Evolutionary conservation across 1,284 basidiomycete genomes (phyloP).

Genomic region (Ceratobasidium sp.): DNA sequence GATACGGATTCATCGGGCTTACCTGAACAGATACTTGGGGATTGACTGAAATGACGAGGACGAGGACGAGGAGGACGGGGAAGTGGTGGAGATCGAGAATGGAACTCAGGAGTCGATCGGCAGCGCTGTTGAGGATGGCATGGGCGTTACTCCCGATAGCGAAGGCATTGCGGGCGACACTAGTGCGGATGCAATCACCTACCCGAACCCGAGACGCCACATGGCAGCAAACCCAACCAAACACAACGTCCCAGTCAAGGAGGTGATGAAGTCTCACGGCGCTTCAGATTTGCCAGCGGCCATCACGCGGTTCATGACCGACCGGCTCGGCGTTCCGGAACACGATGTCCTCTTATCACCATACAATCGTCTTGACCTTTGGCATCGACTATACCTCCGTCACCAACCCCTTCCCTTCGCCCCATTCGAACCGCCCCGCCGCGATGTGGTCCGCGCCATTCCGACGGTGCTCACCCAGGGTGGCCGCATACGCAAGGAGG

Average conservation of each 20-base stretch:
- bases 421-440: slow-evolving; percentile 3
- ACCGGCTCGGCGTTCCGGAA: neutral
- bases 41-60: neutral
- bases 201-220: neutral
- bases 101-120: neutral
- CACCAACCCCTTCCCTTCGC: slow-evolving; percentile 19
- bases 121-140: neutral
- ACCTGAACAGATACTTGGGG: slow-evolving; percentile 15
- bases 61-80: neutral
- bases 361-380: neutral
- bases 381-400: slow-evolving; percentile 27
- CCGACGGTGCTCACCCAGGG: neutral
- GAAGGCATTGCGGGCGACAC: neutral
- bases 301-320: neutral
- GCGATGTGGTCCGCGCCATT: slow-evolving; percentile 19
- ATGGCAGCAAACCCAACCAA: slow-evolving; percentile 8
- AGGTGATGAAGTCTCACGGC: neutral
- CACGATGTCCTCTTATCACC: neutral
- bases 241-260: neutral
- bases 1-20: neutral
- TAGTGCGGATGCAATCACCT: neutral
- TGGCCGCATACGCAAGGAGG: neutral
- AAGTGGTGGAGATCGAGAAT: neutral
- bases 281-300: slow-evolving; percentile 15
- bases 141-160: neutral